Conservation (phyloP, 306 rosid species). For the Morella rubra region DNA sequence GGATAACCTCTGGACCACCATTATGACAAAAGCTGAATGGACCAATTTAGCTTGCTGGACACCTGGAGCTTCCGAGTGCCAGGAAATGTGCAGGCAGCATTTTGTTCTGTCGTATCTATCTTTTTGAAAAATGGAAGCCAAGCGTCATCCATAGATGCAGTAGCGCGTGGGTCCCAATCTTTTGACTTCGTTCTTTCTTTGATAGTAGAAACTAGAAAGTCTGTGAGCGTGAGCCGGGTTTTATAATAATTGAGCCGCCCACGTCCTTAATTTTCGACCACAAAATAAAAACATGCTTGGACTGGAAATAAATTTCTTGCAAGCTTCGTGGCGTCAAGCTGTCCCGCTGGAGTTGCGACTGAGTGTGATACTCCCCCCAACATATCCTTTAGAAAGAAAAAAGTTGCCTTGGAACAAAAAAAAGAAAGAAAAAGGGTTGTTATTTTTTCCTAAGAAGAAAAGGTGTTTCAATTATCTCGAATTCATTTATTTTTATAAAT, state of each 20-base stretch:
- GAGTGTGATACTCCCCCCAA: no score
- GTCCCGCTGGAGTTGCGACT: no score
- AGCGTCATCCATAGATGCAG: background rate
- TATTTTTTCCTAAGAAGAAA: no score
- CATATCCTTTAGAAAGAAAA: no score
- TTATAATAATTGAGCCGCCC: conserved; percentile 24
- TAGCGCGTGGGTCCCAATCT: conserved; percentile 23
- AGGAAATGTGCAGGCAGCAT: conserved; percentile 3
- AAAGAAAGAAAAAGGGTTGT: no score
- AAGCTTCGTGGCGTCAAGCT: background rate
- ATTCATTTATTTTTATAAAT: no score
- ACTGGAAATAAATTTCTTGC: background rate
- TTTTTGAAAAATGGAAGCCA: no score
- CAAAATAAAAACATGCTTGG: background rate
- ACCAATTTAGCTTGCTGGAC: background rate
- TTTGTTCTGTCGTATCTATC: no score
- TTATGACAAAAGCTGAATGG: background rate
- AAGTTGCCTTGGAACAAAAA: no score
- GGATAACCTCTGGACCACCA: no score
- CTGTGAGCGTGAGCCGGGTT: background rate
- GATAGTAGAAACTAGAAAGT: background rate
- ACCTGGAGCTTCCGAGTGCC: background rate
- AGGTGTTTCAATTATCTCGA: no score
- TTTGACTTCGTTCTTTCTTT: conserved; percentile 21
- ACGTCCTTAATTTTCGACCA: conserved; percentile 1